phyloP scores from a whole-genome alignment of 768 basidiomycete species.

The Amanita jacksonii region DNA sequence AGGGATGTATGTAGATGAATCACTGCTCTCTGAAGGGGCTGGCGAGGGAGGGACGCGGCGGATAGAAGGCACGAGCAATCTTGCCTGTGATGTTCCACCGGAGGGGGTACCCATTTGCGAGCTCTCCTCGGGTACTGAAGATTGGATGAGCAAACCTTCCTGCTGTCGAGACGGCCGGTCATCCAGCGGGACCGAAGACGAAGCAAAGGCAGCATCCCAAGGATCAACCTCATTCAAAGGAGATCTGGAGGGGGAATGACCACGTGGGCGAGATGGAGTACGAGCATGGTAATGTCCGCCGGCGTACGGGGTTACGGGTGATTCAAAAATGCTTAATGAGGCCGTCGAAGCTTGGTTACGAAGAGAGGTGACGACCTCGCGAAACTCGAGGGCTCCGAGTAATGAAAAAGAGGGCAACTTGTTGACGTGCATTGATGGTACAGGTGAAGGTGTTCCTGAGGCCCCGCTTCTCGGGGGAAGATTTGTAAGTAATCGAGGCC shows the following conservation, averaged over 20 bases:
- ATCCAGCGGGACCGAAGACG: constrained; percentile 28
- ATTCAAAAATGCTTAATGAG: constrained; percentile 57
- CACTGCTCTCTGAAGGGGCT: constrained; percentile 27
- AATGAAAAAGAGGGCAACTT: constrained; percentile 83
- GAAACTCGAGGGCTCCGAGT: constrained; percentile 92
- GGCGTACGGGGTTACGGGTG: constrained; percentile 56
- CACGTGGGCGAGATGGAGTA: constrained; percentile 11
- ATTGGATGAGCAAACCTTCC: background rate
- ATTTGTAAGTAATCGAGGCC: constrained; percentile 26
- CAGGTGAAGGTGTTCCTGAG: constrained; percentile 44
- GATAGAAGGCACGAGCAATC: constrained; percentile 42
- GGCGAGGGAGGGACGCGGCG: constrained; percentile 47
- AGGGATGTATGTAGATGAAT: constrained; percentile 33
- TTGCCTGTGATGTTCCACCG: constrained; percentile 8
- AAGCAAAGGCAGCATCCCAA: constrained; percentile 41
- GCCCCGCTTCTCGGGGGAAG: constrained; percentile 28
- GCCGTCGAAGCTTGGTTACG: constrained; percentile 55
- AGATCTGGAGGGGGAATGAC: constrained; percentile 12
- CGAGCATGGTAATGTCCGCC: constrained; percentile 60
- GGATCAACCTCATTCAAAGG: constrained; percentile 15
- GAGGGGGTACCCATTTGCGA: background rate
- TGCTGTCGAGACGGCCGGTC: constrained; percentile 32
- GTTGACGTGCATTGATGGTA: constrained; percentile 26
- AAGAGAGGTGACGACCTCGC: constrained; percentile 79
- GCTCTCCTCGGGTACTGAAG: background rate